Base-by-base conservation (phyloP, 2,329 filamentous ascomycete species). In the Neurospora crassa region DNA sequence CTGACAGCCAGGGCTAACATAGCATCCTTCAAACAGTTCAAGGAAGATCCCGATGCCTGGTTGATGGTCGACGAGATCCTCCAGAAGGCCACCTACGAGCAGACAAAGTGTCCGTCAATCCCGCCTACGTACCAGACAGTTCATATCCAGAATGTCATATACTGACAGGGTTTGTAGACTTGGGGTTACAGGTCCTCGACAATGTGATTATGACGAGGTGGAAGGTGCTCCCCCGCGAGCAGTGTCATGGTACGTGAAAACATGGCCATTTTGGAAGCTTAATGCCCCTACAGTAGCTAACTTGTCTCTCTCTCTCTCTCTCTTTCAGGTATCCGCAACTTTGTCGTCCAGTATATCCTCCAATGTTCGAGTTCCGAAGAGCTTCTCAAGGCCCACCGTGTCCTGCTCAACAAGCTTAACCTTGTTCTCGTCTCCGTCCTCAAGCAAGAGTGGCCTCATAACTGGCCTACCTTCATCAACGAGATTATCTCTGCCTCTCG, bases 391-490 rank as follows among this genome's bases (percentile, higher is more conserved):
- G 85, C 88, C 77, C 91, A 98, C 82, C 91, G 92, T 79, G 94
- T 94, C 42, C 89, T 99, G 72, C 86, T 99, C 79, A 98, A 98
- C 88, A 99, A 99, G 86, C 90, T 99, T 74, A 99, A 99, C 79
- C 88, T 99, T 78, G 95, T 98, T 72, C 91, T 99, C 74, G 93
- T 99, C 77, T 97, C 94, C 71, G 95, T 99, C 74, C 86, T 99
- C 79, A 99, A 99, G 87, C 96, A 99, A 83, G 96, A 99, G 83
- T 99, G 96, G 96, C 96, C 96, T 71, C 95, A 98, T 83, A 97
- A 99, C 86, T 99, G 96, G 96, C 96, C 96, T 12, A 97, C 94
- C 24, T 99, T 99, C 83, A 98, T 99, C 87, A 98, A 98, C 85
- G 96, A 99, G 85, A 99, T 99, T 82, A 94, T 99, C 77, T 92